Conservation (phyloP, 257 asterid species). For the Solanum medicagineum region DNA sequence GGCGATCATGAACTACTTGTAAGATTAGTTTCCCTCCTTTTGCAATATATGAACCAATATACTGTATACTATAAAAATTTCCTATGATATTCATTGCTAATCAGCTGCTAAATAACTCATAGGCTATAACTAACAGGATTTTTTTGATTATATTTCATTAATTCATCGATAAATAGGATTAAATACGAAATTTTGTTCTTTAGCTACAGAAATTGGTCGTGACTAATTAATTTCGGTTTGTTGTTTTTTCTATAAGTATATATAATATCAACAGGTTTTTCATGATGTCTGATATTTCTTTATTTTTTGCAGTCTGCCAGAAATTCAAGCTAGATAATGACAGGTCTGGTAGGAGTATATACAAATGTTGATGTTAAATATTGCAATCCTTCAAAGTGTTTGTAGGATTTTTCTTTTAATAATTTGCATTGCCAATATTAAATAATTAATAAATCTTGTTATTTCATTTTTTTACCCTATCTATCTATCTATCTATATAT, state of each 20-base stretch:
- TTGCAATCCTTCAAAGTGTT: not conserved
- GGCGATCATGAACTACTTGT: conserved; percentile 87
- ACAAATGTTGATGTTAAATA: not conserved
- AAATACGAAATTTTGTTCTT: not conserved
- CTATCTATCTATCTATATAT: no score
- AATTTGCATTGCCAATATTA: not conserved
- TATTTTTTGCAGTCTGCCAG: conserved; percentile 20
- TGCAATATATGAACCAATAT: not conserved
- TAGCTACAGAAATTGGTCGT: not conserved
- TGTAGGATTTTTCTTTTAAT: not conserved
- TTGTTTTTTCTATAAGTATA: not conserved
- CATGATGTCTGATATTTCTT: not conserved
- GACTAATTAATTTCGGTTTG: not conserved
- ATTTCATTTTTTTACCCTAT: no score
- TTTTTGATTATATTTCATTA: no score
- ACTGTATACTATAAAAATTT: not conserved
- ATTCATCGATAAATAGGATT: not conserved
- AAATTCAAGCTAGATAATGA: conserved; percentile 11
- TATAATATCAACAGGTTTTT: not conserved
- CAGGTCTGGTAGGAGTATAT: not conserved
- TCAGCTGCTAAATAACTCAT: not conserved
- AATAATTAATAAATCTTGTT: not conserved
- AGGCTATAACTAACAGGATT: not conserved
- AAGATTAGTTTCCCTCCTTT: conserved; percentile 6
- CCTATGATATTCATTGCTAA: not conserved